These are phyloP conservation scores for Candida insectalens DNA, from an alignment of 805 yeast genomes.

Conservation along the genomic window DNA sequence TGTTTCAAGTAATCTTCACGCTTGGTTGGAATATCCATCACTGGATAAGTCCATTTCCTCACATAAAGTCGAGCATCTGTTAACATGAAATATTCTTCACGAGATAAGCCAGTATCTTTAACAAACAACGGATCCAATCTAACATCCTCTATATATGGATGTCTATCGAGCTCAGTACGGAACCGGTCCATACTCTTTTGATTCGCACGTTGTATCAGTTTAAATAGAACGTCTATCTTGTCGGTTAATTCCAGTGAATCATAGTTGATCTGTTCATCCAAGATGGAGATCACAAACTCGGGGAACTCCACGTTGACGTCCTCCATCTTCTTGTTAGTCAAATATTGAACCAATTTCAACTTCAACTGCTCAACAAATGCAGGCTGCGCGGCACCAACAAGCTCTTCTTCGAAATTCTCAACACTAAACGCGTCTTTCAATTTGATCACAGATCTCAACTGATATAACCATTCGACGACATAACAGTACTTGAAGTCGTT, in stretches of 20 bases:
- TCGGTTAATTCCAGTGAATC: slow-evolving; percentile 28
- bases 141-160: slow-evolving; percentile 5
- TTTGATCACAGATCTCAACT: slow-evolving; percentile 41
- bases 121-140: slow-evolving; percentile 14
- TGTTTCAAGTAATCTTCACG: slow-evolving; percentile 19
- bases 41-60: slow-evolving; percentile 22
- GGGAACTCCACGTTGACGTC: slow-evolving; percentile 21
- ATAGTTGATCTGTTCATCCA: slow-evolving; percentile 7
- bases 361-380: slow-evolving; percentile 35
- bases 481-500: slow-evolving; percentile 28
- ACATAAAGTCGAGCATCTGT: slow-evolving; percentile 46
- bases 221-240: slow-evolving; percentile 40
- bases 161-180: slow-evolving; percentile 37
- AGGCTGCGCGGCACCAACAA: slow-evolving; percentile 34
- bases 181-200: slow-evolving; percentile 35
- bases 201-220: slow-evolving; percentile 28
- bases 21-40: slow-evolving; percentile 26
- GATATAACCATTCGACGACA: slow-evolving; percentile 46
- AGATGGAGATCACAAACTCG: slow-evolving; percentile 10
- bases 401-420: slow-evolving; percentile 53
- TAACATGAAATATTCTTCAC: slow-evolving; percentile 28
- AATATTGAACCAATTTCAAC: slow-evolving; percentile 28
- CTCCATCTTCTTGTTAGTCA: slow-evolving; percentile 27
- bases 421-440: slow-evolving; percentile 47
- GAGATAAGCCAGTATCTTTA: slow-evolving; percentile 5